Evolutionary conservation across 129 eudicot species (phyloP).

Genomic region (Smallanthus sonchifolius): DNA sequence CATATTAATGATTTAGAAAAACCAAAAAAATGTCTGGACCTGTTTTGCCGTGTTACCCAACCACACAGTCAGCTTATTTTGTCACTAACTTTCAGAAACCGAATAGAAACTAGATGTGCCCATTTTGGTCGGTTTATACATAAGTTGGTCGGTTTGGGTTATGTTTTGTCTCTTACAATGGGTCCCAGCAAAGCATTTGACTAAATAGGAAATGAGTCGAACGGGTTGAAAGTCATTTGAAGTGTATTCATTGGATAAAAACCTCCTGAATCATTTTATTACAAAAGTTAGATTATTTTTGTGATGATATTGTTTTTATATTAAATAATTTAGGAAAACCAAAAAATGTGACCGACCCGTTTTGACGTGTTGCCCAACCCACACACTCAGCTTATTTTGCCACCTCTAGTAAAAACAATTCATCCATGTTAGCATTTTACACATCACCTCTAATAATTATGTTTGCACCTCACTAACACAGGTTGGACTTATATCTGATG

Average conservation of each 20-base stretch:
- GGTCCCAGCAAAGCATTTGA: not conserved
- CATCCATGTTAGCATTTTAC: not conserved
- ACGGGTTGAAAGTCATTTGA: not conserved
- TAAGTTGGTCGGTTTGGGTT: not conserved
- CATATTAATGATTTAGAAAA: not conserved
- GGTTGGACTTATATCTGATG: constrained; percentile 96
- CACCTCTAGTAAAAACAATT: not conserved
- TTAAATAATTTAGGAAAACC: not conserved
- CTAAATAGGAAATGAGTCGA: not conserved
- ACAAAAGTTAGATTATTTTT: not conserved
- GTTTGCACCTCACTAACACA: constrained; percentile 27
- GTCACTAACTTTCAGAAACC: no score
- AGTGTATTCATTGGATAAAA: not conserved
- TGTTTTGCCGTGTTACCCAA: not conserved
- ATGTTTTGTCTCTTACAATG: not conserved
- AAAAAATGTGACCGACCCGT: not conserved
- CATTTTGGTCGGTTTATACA: not conserved
- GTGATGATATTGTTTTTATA: not conserved
- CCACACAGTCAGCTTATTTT: not conserved
- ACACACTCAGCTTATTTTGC: not conserved
- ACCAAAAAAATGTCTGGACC: not conserved
- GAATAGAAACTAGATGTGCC: no score
- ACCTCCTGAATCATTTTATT: not conserved
- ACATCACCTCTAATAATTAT: not conserved
- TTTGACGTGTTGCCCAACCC: not conserved